A percentile compares a stretch with the other conserved stretches of the same genome.
These are phyloP conservation scores for Apiotrichum brassicae DNA, from an alignment of 1,284 basidiomycete genomes.

Conservation along the genomic window DNA sequence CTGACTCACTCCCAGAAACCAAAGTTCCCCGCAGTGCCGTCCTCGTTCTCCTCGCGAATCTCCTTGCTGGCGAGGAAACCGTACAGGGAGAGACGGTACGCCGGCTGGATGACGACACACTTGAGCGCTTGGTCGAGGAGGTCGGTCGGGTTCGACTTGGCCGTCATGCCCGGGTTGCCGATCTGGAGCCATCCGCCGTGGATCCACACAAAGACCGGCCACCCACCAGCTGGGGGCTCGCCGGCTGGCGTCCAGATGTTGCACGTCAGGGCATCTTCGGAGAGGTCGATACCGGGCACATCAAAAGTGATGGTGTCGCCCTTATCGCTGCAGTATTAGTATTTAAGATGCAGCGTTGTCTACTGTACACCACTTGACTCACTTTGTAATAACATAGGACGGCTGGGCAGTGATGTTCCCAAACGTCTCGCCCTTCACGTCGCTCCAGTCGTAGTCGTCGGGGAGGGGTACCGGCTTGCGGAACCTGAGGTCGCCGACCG, in stretches of 20 bases:
- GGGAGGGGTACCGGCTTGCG: constrained; percentile 17
- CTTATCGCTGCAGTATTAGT: constrained; percentile 5
- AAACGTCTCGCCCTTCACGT: constrained; percentile 15
- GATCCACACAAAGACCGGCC: constrained; percentile 21
- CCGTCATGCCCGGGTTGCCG: constrained; percentile 23
- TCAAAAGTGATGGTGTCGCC: constrained; percentile 8
- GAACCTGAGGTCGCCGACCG: constrained; percentile 19
- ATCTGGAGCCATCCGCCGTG: constrained; percentile 30
- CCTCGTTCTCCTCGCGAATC: constrained; percentile 16
- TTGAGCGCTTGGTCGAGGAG: constrained; percentile 11
- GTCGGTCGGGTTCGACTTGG: constrained; percentile 15
- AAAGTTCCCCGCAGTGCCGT: constrained; percentile 25
- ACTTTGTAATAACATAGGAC: constrained; percentile 20
- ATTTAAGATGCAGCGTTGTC: no score
- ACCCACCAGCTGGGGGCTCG: constrained; percentile 15
- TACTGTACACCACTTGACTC: constrained; percentile 6
- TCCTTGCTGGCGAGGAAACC: constrained; percentile 22
- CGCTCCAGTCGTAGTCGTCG: constrained; percentile 12
- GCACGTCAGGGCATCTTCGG: constrained; percentile 20
- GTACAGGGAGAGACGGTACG: constrained; percentile 21
- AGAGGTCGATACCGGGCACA: constrained; percentile 1
- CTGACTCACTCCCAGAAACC: constrained; percentile 23
- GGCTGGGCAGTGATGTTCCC: constrained; percentile 22
- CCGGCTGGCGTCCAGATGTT: constrained; percentile 25
- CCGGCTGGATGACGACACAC: constrained; percentile 18